A percentile compares a stretch with the other conserved stretches of the same genome.
phyloP scores from a whole-genome alignment of 805 yeast genomes.

The Saccharomycopsis babjevae region DNA sequence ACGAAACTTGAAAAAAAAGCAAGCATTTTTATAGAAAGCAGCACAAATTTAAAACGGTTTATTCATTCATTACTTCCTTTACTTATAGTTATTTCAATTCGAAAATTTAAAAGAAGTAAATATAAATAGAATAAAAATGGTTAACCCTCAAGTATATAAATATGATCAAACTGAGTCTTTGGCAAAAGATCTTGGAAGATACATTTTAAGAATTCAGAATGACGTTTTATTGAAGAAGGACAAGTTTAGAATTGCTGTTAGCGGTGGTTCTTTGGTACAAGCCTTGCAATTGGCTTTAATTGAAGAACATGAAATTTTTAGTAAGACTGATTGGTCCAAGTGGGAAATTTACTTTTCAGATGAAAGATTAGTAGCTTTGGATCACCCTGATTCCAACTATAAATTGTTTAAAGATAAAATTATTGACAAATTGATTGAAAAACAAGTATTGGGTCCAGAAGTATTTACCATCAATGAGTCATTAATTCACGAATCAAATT shows the following conservation, averaged over 20 bases:
- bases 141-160: conserved; percentile 12
- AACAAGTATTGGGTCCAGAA: conserved; percentile 44
- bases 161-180: conserved; percentile 48
- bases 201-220: conserved; percentile 53
- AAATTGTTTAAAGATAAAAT: conserved; percentile 72
- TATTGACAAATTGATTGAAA: conserved; percentile 28
- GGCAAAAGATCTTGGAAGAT: conserved; percentile 55
- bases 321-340: conserved; percentile 49
- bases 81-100: neutral
- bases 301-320: conserved; percentile 36
- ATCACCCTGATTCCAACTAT: conserved; percentile 76
- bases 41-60: neutral
- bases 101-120: neutral
- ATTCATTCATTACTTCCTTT: neutral
- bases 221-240: conserved; percentile 36
- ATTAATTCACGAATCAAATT: conserved; percentile 51
- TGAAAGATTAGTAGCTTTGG: conserved; percentile 79
- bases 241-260: conserved; percentile 65
- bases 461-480: conserved; percentile 77
- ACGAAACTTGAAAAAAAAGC: too few relatives aligned
- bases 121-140: neutral
- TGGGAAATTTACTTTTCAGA: conserved; percentile 86
- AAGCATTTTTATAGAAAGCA: too few relatives aligned
- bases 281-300: conserved; percentile 48
- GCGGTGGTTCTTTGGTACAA: conserved; percentile 79